Base-by-base conservation (phyloP, 768 basidiomycete species). In the Mrakia gelida region DNA sequence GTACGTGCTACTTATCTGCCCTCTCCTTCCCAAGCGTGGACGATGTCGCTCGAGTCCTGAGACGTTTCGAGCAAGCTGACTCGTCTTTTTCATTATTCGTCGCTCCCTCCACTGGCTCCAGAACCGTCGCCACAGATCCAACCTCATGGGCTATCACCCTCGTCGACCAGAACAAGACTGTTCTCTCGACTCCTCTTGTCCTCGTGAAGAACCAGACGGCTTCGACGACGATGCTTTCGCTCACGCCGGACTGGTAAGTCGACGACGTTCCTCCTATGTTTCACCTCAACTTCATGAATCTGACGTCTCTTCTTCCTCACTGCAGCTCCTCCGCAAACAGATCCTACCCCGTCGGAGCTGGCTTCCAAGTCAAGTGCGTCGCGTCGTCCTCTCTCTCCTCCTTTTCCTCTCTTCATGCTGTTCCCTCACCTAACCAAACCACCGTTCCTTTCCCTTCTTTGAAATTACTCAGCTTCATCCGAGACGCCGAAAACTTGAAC, bases 121-220 rank as follows among this genome's bases (percentile, higher is more conserved):
- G 73, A 38, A 56, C 74, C 45, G 74, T 75, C 41, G 45, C 74
- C 1, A 63, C 74, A 4, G 74, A 75, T 23, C 59, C 74, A 4
- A 49, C 34, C 15, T 45, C 74, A 10, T 75, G 65, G n/a, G 74
- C 74, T n/a, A 32, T 75, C 43, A 45, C 61, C 28, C 74, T 75
- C 45, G 61, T 62, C 8, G 41, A 61, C 62, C 74, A 65, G 43
- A 45, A 61, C 43, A 75, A 28, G 41, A 45, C 62, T 1, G 0
- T 67, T 10, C 32, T 67, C 32, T 45, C 61, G 15, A 32, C 43
- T n/a, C 41, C 74, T 26, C 30, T 62, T 16, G 43, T 75, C 41
- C 38, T 75, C 18, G 74, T 21, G 7, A 2, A 65, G 28, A 45
- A 30, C n/a, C 74, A 75, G 61, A 21, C 34, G 34, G 16, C 74